These are phyloP conservation scores for Neonectria punicea DNA, from an alignment of 2,329 filamentous ascomycete species.

Conservation along the genomic window DNA sequence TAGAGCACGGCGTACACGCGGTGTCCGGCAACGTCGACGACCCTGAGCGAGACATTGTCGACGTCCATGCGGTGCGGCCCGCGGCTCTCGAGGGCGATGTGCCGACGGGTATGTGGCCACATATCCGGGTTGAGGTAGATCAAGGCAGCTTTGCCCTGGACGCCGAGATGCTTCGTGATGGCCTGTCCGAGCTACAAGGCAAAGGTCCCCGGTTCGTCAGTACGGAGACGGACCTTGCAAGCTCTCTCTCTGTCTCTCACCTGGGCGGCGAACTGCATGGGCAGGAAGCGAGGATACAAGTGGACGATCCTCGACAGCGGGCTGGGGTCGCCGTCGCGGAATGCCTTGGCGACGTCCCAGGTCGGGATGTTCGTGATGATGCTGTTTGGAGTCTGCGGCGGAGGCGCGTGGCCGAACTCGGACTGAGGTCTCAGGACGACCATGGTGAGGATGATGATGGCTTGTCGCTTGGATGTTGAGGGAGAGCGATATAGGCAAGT, in stretches of 20 bases:
- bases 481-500: neutral
- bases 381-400: conserved; percentile 58
- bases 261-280: conserved; percentile 49
- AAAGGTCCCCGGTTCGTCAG: neutral
- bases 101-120: conserved; percentile 44
- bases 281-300: conserved; percentile 60
- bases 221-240: no score
- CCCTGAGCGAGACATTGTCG: conserved; percentile 50
- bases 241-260: conserved; percentile 38
- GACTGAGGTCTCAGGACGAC: conserved; percentile 51
- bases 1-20: conserved; percentile 58
- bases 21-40: conserved; percentile 54
- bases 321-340: conserved; percentile 55
- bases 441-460: conserved; percentile 40
- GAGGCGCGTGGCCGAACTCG: conserved; percentile 57
- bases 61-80: conserved; percentile 48
- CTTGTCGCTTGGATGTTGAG: neutral
- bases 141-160: conserved; percentile 42
- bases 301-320: conserved; percentile 51
- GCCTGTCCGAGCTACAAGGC: conserved; percentile 48
- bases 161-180: conserved; percentile 47
- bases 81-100: conserved; percentile 50
- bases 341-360: conserved; percentile 52
- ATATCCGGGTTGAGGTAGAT: conserved; percentile 47
- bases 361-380: conserved; percentile 58